Evolutionary conservation across 306 rosid genomes (phyloP).

Genomic region (Albizia julibrissin): DNA sequence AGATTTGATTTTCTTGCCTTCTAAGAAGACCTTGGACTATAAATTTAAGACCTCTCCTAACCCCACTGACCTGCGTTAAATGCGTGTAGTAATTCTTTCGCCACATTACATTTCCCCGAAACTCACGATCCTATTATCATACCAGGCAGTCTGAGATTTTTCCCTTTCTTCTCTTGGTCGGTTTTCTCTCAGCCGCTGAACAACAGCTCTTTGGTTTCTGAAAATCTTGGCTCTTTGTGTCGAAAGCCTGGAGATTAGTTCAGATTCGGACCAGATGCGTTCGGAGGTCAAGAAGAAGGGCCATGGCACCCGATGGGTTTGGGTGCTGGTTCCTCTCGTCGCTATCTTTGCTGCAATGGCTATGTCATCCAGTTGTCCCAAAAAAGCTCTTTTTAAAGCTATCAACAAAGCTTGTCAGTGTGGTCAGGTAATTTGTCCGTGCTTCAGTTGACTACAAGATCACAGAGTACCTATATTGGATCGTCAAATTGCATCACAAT

Average conservation of each 20-base stretch:
- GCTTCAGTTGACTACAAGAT: neutral
- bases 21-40: neutral
- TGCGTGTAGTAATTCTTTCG: neutral
- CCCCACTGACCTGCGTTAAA: neutral
- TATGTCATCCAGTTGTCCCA: slow-evolving; percentile 52
- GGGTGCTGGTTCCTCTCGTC: slow-evolving; percentile 57
- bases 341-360: slow-evolving; percentile 59
- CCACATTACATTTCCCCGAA: neutral
- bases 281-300: slow-evolving; percentile 45
- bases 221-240: slow-evolving; percentile 21
- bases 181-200: neutral
- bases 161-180: neutral
- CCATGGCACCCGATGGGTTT: slow-evolving; percentile 52
- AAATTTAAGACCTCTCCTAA: slow-evolving; percentile 22
- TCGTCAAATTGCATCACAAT: neutral
- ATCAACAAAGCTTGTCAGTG: slow-evolving; percentile 65
- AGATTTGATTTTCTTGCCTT: slow-evolving; percentile 2
- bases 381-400: slow-evolving; percentile 52
- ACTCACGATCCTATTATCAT: neutral
- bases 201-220: slow-evolving; percentile 12
- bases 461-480: neutral
- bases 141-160: slow-evolving; percentile 4
- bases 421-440: slow-evolving; percentile 52
- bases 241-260: neutral
- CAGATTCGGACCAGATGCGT: slow-evolving; percentile 37